Conservation (phyloP, 768 basidiomycete species). For the Megacollybia marginata region DNA sequence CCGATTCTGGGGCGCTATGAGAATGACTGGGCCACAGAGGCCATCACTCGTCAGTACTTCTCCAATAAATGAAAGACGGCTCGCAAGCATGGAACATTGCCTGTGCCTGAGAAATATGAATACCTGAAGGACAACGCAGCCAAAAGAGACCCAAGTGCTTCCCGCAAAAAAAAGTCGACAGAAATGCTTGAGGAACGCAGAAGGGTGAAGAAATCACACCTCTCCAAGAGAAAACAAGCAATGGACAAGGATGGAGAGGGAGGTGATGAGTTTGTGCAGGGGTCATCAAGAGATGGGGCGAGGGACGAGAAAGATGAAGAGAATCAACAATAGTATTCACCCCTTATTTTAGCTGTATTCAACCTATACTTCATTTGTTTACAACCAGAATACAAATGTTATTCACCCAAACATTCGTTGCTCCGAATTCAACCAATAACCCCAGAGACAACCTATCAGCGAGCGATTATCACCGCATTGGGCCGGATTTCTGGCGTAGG, state of each 20-base stretch:
- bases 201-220: background rate
- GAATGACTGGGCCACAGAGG: constrained; percentile 11
- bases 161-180: background rate
- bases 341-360: no score
- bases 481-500: no score
- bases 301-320: background rate
- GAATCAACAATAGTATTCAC: no score
- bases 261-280: background rate
- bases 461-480: no score
- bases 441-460: no score
- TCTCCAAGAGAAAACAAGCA: background rate
- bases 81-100: constrained; percentile 1
- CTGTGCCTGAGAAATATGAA: constrained; percentile 5
- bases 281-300: background rate
- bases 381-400: no score
- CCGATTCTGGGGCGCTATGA: constrained; percentile 4
- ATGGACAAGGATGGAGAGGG: background rate
- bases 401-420: no score
- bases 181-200: background rate
- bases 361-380: no score
- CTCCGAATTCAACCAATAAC: no score
- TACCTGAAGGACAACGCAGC: constrained; percentile 9
- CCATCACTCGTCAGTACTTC: constrained; percentile 5
- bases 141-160: constrained; percentile 4
- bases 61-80: constrained; percentile 4